phyloP scores from a whole-genome alignment of 2,329 filamentous ascomycete species.

The Periconia sp. region DNA sequence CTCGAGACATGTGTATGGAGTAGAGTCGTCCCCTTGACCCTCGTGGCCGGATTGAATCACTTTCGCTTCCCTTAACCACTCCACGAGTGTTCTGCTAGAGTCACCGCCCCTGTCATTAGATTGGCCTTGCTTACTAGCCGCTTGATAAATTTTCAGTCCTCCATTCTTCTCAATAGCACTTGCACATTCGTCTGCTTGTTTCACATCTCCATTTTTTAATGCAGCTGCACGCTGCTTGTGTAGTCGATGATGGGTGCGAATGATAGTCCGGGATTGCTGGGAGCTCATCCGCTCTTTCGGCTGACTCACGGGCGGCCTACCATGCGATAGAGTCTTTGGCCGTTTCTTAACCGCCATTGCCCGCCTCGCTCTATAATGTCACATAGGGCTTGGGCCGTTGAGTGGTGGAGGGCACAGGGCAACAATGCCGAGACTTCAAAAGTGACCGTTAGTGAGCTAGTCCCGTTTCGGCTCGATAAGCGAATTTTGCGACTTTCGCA shows the following conservation, averaged over 20 bases:
- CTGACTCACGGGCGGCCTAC: slow-evolving; percentile 37
- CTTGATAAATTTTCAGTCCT: slow-evolving; percentile 65
- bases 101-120: slow-evolving; percentile 67
- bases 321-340: slow-evolving; percentile 39
- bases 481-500: slow-evolving; percentile 16
- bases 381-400: slow-evolving; percentile 12
- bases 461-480: slow-evolving; percentile 18
- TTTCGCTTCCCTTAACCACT: slow-evolving; percentile 59
- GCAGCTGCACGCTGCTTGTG: slow-evolving; percentile 63
- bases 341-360: slow-evolving; percentile 43
- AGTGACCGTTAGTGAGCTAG: slow-evolving; percentile 26
- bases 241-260: slow-evolving; percentile 65
- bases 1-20: slow-evolving; percentile 73
- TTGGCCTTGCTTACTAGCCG: slow-evolving; percentile 68
- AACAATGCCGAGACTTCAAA: slow-evolving; percentile 23
- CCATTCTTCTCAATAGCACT: slow-evolving; percentile 61
- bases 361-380: slow-evolving; percentile 2
- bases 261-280: slow-evolving; percentile 63
- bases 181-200: slow-evolving; percentile 51
- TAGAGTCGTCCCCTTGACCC: slow-evolving; percentile 5
- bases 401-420: not conserved
- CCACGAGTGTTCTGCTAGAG: slow-evolving; percentile 63
- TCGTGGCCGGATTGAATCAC: slow-evolving; percentile 21
- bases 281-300: slow-evolving; percentile 55
- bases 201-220: slow-evolving; percentile 48